These are phyloP conservation scores for Haematococcus sp. DNA, from an alignment of 139 green algal genomes.

Conservation along the genomic window DNA sequence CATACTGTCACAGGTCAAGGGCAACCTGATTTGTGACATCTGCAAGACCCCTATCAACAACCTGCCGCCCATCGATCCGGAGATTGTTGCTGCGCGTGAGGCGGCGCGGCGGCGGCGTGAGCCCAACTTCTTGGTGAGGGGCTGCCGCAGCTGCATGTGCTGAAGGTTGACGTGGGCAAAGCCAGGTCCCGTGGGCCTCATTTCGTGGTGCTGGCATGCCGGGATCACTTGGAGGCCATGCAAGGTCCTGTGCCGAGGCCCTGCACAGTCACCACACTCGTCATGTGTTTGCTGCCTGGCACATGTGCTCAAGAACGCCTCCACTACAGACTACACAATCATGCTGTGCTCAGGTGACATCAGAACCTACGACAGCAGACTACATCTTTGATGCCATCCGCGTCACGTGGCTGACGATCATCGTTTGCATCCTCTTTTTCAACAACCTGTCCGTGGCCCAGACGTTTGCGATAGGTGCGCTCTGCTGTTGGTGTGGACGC, in stretches of 20 bases:
- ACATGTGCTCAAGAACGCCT: too few relatives aligned
- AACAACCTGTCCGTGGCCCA: slow-evolving; percentile 11
- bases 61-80: slow-evolving; percentile 29
- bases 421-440: slow-evolving; percentile 71
- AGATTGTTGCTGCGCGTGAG: slow-evolving; percentile 31
- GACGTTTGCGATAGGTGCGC: slow-evolving; percentile 2
- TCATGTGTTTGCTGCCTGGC: too few relatives aligned
- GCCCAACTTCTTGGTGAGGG: slow-evolving; percentile 15
- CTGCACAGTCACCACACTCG: too few relatives aligned
- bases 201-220: too few relatives aligned
- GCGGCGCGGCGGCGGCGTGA: slow-evolving; percentile 17
- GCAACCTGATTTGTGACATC: slow-evolving; percentile 60
- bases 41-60: slow-evolving; percentile 59
- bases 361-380: slow-evolving; percentile 45
- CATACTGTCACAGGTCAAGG: slow-evolving; percentile 38
- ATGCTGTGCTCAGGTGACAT: slow-evolving; percentile 11
- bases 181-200: too few relatives aligned
- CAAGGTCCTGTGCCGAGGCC: too few relatives aligned
- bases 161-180: slow-evolving; percentile 8
- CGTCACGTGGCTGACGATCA: slow-evolving; percentile 74
- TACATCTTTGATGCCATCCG: slow-evolving; percentile 83
- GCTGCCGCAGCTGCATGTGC: slow-evolving; percentile 2
- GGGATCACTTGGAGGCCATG: too few relatives aligned
- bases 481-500: neutral
- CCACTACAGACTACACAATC: slow-evolving; percentile 7